phyloP scores from a whole-genome alignment of 2,329 filamentous ascomycete species.

The Hymenoscyphus albidus region DNA sequence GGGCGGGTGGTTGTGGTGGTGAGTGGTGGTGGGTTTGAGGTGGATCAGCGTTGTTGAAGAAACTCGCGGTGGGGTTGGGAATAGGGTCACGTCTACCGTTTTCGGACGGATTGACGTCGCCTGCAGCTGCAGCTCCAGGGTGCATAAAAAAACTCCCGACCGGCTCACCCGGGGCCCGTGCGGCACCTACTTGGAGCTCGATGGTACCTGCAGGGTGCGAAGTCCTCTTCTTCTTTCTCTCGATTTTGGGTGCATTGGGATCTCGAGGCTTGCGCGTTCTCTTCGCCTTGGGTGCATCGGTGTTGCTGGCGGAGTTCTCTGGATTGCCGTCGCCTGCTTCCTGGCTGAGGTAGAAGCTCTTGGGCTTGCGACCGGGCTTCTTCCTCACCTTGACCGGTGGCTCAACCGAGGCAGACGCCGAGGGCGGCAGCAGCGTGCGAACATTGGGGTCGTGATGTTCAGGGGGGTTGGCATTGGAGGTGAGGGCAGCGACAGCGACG shows the following conservation, averaged over 20 bases:
- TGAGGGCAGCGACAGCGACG: neutral
- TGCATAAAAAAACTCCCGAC: slow-evolving; percentile 6
- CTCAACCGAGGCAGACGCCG: slow-evolving; percentile 13
- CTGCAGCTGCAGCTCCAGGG: slow-evolving; percentile 2
- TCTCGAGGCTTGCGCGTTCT: slow-evolving; percentile 54
- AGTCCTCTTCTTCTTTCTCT: slow-evolving; percentile 19
- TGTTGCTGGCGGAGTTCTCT: slow-evolving; percentile 54
- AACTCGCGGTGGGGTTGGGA: slow-evolving; percentile 20
- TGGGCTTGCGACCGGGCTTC: slow-evolving; percentile 64
- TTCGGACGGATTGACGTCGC: slow-evolving; percentile 25
- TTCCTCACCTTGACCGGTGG: slow-evolving; percentile 39
- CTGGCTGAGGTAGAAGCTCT: slow-evolving; percentile 40
- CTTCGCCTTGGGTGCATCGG: slow-evolving; percentile 46
- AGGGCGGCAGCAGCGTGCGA: neutral
- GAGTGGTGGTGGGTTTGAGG: slow-evolving; percentile 36
- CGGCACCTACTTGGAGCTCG: neutral
- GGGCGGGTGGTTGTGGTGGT: slow-evolving; percentile 43
- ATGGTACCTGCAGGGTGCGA: neutral
- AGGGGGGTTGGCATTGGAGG: neutral
- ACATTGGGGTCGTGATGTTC: neutral
- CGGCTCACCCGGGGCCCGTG: neutral
- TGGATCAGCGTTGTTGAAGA: slow-evolving; percentile 24
- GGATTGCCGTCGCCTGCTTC: slow-evolving; percentile 35
- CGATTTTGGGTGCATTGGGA: slow-evolving; percentile 47
- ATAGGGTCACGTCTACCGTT: slow-evolving; percentile 40